Percentiles rank a stretch among this genome's conserved stretches.
phyloP scores from a whole-genome alignment of 2,329 filamentous ascomycete genomes.

The Alternaria ventricosa region DNA sequence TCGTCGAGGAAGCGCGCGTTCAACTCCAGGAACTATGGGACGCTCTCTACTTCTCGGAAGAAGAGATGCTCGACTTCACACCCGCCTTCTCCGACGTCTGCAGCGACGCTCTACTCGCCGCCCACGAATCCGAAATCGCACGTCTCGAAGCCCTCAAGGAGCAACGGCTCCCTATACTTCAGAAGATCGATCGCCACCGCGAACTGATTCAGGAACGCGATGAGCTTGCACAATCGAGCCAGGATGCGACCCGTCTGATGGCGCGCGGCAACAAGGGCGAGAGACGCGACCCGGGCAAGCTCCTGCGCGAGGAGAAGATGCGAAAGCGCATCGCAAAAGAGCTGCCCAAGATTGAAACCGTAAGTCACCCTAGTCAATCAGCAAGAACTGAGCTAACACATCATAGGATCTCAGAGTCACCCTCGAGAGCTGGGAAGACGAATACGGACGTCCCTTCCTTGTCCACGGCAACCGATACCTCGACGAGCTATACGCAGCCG shows the following conservation, averaged over 20 bases:
- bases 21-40: slow-evolving; percentile 97
- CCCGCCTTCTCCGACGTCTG: slow-evolving; percentile 97
- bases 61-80: slow-evolving; percentile 98
- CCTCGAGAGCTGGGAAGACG: slow-evolving; percentile 89
- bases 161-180: slow-evolving; percentile 83
- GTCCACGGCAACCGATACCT: slow-evolving; percentile 93
- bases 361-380: not conserved
- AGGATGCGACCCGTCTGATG: slow-evolving; percentile 94
- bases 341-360: slow-evolving; percentile 84
- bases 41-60: slow-evolving; percentile 89
- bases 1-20: slow-evolving; percentile 91
- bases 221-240: slow-evolving; percentile 85
- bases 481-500: slow-evolving; percentile 75
- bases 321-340: slow-evolving; percentile 96
- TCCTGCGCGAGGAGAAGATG: slow-evolving; percentile 97
- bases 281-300: slow-evolving; percentile 89
- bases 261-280: slow-evolving; percentile 90
- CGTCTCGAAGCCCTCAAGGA: slow-evolving; percentile 83
- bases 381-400: not conserved
- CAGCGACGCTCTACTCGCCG: slow-evolving; percentile 91
- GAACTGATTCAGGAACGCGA: slow-evolving; percentile 84
- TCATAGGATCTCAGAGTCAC: slow-evolving; percentile 70
- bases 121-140: slow-evolving; percentile 89
- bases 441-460: slow-evolving; percentile 90
- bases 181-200: slow-evolving; percentile 82